A percentile compares a stretch with the other conserved stretches of the same genome.
phyloP scores from a whole-genome alignment of 2,329 filamentous ascomycete genomes.

The Byssochlamys sp. region DNA sequence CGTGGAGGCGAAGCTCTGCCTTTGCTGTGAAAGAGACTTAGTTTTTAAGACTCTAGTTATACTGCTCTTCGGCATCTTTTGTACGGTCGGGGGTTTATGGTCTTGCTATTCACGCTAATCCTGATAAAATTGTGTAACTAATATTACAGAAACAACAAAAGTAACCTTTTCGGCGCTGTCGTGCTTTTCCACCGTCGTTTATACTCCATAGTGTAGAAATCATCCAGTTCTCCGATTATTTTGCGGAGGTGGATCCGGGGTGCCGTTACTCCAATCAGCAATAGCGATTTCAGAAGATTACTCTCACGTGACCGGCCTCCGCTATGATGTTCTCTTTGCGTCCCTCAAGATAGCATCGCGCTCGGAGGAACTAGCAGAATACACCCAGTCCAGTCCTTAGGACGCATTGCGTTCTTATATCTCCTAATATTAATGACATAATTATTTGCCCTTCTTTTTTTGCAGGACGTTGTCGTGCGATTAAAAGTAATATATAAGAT shows the following conservation, averaged over 20 bases:
- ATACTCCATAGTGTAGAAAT: neutral
- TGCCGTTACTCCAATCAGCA: no score
- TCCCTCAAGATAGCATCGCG: no score
- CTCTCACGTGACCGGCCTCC: no score
- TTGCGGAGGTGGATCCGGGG: neutral
- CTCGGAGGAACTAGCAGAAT: neutral
- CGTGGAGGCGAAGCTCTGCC: neutral
- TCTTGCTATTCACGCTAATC: neutral
- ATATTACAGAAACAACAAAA: neutral
- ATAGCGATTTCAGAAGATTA: no score
- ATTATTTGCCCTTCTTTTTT: neutral
- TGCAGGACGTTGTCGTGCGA: neutral
- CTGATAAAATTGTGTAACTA: neutral
- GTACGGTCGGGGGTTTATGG: neutral
- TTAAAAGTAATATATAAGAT: constrained; percentile 1
- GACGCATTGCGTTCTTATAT: neutral
- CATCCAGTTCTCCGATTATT: neutral
- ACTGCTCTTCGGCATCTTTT: neutral
- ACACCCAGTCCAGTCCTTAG: neutral
- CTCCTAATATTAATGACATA: neutral
- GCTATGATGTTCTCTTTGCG: no score
- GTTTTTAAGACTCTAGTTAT: neutral
- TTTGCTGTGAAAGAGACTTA: neutral
- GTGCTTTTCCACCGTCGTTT: neutral
- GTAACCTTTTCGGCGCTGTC: neutral